A percentile compares a stretch with the other conserved stretches of the same genome.
phyloP scores from a whole-genome alignment of 208 protist species.

The Wallacemonas sp. region DNA sequence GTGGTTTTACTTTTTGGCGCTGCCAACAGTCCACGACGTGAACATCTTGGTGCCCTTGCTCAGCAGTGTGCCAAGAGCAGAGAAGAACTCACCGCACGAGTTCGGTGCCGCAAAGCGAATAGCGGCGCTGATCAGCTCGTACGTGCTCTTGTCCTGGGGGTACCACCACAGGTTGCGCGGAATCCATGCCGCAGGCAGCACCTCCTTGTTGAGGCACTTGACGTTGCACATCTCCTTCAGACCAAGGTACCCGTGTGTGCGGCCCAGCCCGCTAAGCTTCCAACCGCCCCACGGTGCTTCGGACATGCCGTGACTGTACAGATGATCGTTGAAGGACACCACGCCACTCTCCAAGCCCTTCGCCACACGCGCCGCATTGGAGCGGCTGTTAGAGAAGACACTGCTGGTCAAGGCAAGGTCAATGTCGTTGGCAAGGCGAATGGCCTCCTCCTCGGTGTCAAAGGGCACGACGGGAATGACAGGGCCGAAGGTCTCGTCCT shows the following conservation, averaged over 20 bases:
- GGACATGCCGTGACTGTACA: conserved; percentile 65
- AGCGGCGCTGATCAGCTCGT: conserved; percentile 31
- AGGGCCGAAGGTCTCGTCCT: conserved; percentile 94
- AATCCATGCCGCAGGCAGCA: conserved; percentile 25
- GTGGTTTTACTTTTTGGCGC: conserved; percentile 13
- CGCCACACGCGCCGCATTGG: conserved; percentile 38
- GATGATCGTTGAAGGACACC: conserved; percentile 83
- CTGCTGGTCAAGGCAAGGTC: conserved; percentile 73
- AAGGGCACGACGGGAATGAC: conserved; percentile 80
- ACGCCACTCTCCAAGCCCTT: conserved; percentile 72
- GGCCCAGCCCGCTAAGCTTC: conserved; percentile 87
- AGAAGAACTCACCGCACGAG: conserved; percentile 27
- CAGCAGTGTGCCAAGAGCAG: conserved; percentile 28
- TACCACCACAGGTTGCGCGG: conserved; percentile 84
- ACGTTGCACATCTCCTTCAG: conserved; percentile 85
- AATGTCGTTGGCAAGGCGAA: conserved; percentile 75
- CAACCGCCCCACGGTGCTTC: conserved; percentile 88
- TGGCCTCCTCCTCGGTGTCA: conserved; percentile 71
- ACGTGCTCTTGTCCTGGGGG: conserved; percentile 45
- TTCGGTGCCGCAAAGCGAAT: conserved; percentile 38
- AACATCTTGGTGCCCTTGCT: conserved; percentile 55
- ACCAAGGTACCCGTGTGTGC: conserved; percentile 77
- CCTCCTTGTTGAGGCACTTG: conserved; percentile 78
- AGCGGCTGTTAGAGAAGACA: conserved; percentile 61
- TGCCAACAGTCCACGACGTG: conserved; percentile 35